Conservation (phyloP, 495 filamentous ascomycete genomes). For the Aspergillus hancockii region DNA sequence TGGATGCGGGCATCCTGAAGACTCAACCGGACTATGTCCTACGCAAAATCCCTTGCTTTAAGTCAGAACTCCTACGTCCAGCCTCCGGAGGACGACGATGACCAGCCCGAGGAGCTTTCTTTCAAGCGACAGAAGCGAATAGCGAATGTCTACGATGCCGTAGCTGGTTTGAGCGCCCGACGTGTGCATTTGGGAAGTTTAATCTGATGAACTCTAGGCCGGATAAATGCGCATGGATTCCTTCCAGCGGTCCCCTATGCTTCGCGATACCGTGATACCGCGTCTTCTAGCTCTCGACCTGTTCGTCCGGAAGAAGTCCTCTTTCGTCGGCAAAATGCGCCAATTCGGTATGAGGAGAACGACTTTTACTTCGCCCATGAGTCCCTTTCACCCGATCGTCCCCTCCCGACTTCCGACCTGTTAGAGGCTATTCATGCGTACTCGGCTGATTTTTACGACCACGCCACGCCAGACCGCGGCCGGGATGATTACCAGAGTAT, state of each 20-base stretch:
- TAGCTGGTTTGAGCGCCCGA: constrained; percentile 59
- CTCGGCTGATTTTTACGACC: constrained; percentile 68
- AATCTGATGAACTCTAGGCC: constrained; percentile 42
- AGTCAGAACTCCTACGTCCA: constrained; percentile 26
- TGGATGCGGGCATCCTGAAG: background rate
- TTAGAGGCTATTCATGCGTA: constrained; percentile 78
- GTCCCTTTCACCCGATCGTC: constrained; percentile 50
- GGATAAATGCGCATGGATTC: constrained; percentile 47
- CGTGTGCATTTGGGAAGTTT: background rate
- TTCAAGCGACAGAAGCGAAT: constrained; percentile 29
- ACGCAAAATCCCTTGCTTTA: constrained; percentile 21
- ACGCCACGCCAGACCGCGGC: constrained; percentile 31
- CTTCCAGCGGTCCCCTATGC: constrained; percentile 33
- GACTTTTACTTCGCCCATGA: constrained; percentile 69
- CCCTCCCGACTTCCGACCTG: constrained; percentile 71
- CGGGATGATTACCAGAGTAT: constrained; percentile 62
- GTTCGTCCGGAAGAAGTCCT: constrained; percentile 75
- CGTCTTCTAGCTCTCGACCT: constrained; percentile 50
- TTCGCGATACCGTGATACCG: constrained; percentile 51
- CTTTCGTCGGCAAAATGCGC: constrained; percentile 62
- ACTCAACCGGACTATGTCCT: constrained; percentile 23
- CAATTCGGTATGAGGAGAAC: constrained; percentile 63
- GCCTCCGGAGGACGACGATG: constrained; percentile 11
- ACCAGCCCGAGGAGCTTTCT: constrained; percentile 10
- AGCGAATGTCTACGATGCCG: constrained; percentile 74